A percentile compares a stretch with the other conserved stretches of the same genome.
These are phyloP conservation scores for Calonectria henricotiae DNA, from an alignment of 2,329 filamentous ascomycete genomes.

Conservation along the genomic window DNA sequence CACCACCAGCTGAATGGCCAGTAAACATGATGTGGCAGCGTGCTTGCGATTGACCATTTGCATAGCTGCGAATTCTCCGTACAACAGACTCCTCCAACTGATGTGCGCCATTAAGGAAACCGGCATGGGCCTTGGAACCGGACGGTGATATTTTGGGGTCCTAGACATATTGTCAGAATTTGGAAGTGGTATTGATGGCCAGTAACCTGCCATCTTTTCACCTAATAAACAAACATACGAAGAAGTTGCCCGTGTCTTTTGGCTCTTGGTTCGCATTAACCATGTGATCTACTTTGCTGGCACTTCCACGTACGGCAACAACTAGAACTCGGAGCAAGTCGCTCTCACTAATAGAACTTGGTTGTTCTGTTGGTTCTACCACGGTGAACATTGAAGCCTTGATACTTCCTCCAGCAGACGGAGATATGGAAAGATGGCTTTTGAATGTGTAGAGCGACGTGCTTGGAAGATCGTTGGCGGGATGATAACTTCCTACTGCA, in stretches of 20 bases:
- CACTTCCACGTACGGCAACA: constrained; percentile 3
- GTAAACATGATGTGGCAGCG: constrained; percentile 5
- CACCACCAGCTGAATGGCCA: not conserved
- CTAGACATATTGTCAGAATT: not conserved
- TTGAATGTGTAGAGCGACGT: not conserved
- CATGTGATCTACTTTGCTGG: constrained; percentile 5
- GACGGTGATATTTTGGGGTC: not conserved
- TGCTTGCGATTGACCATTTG: not conserved
- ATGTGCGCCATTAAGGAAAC: not conserved
- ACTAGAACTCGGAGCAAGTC: constrained; percentile 1
- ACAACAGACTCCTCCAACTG: not conserved
- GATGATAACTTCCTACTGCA: constrained; percentile 7
- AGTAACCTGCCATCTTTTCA: not conserved
- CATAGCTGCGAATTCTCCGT: not conserved
- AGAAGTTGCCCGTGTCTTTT: not conserved
- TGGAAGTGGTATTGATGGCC: too few species aligned
- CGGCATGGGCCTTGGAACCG: not conserved
- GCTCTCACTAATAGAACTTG: not conserved
- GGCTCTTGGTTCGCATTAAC: not conserved
- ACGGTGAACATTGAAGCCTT: constrained; percentile 3
- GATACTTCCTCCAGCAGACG: constrained; percentile 1
- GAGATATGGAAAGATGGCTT: not conserved
- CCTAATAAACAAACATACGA: not conserved
- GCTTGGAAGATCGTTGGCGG: not conserved
- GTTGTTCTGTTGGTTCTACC: not conserved